Base-by-base conservation (phyloP, 306 rosid genomes). In the Corylus avellana region DNA sequence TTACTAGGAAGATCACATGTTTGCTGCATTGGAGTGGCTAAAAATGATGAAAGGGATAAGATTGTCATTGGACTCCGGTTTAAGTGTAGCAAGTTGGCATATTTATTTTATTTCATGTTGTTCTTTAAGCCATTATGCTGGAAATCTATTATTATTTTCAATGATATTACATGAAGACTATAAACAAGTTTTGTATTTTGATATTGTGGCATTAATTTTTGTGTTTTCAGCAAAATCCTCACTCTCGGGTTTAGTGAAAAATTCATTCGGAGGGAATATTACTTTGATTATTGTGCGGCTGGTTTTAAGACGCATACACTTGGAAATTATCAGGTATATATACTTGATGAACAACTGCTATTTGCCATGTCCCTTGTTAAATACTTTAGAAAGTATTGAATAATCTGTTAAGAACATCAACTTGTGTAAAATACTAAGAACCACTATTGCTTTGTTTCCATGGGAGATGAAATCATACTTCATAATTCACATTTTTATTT, bases 221-320 rank as follows among this genome's bases (percentile, higher is more conserved):
- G 39, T 72, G 35, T 35, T 70, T 62, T n/a, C 56, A 86, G 92
- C 70, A 69, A 88, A 49, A 88, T 86, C 4, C 84, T 86, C 0
- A 77, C 64, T 50, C 85, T 82, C 1, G 90, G 92, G 17, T 88
- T 86, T 49, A 22, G 84, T 37, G 86, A 86, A 42, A 80, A 83
- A 14, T 80, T 89, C 85, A 84, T 89, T 7, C 75, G 88, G 53
- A 88, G 89, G 89, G 92, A 88, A 73, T 88, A 88, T 20, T 88
- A 86, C 78, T 86, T 88, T 71, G 88, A 88, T 75, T 84, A 88
- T 10, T 71, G 79, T 22, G 86, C 82, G 11, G 90, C 90, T 10
- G 92, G 90, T 49, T 86, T 89, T 72, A 82, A 84, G 55, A 71
- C 92, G 0, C 66, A 13, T 27, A 84, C 87, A 0, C 88, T 88